Percentiles rank a stretch among this genome's conserved stretches.
Evolutionary conservation across 345 rosid genomes (phyloP).

Genomic region (Sonneratia caseolaris): DNA sequence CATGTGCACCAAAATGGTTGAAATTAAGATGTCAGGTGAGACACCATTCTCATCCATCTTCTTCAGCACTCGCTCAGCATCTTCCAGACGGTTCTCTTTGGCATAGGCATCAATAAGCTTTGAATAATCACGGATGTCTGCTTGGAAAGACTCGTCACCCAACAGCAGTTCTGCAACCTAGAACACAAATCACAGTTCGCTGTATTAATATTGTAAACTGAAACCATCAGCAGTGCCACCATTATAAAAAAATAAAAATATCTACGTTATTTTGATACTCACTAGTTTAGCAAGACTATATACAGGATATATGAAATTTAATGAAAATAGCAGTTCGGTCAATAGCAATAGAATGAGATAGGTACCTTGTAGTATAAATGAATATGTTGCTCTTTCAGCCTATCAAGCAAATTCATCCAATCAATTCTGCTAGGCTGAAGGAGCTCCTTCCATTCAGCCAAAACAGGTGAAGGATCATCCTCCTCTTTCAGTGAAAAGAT

Average conservation of each 20-base stretch:
- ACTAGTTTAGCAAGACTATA: not conserved
- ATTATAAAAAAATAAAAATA: not conserved
- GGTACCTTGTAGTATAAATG: constrained; percentile 53
- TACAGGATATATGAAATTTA: not conserved
- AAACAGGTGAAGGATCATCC: constrained; percentile 59
- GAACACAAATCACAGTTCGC: constrained; percentile 14
- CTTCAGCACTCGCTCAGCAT: constrained; percentile 59
- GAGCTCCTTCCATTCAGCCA: constrained; percentile 73
- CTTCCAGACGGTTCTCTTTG: constrained; percentile 41
- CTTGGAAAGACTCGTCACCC: constrained; percentile 54
- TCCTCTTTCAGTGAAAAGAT: constrained; percentile 47
- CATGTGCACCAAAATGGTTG: constrained; percentile 50
- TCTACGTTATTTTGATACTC: not conserved
- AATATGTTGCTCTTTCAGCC: constrained; percentile 41
- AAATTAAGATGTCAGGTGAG: constrained; percentile 47
- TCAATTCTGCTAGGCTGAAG: constrained; percentile 70
- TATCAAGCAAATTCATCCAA: constrained; percentile 66
- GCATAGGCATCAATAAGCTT: constrained; percentile 64
- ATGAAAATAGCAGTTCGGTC: not conserved
- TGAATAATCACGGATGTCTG: constrained; percentile 49
- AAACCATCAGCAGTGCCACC: not conserved
- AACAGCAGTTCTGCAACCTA: constrained; percentile 67
- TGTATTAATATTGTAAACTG: not conserved
- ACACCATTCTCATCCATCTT: constrained; percentile 62
- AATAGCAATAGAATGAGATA: constrained; percentile 1